Conservation (phyloP, 2,329 filamentous ascomycete genomes). For the Penicillium concentricum region DNA sequence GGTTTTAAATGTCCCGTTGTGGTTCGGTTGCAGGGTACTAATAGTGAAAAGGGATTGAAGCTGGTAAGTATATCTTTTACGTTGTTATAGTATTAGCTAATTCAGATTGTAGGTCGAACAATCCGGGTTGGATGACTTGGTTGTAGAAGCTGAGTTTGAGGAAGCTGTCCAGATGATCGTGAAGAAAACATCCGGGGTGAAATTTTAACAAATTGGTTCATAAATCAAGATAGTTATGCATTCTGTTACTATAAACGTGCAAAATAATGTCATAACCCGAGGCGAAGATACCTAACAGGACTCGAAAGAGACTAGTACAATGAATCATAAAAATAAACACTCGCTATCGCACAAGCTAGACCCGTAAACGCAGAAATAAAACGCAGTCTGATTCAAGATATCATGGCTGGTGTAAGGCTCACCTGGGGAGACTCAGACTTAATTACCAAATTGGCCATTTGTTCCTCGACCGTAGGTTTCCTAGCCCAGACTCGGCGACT, state of each 20-base stretch:
- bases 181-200: conserved; percentile 22
- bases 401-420: background rate
- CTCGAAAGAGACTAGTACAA: background rate
- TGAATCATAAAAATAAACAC: too few relatives aligned
- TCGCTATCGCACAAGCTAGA: background rate
- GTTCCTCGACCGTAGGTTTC: conserved; percentile 1
- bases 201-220: background rate
- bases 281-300: background rate
- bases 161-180: conserved; percentile 31
- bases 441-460: background rate
- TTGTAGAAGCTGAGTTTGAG: conserved; percentile 45
- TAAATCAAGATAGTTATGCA: background rate
- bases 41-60: conserved; percentile 42
- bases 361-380: background rate
- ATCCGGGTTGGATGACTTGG: conserved; percentile 35
- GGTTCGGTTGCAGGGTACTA: conserved; percentile 51
- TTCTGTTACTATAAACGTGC: background rate
- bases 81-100: background rate
- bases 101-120: conserved; percentile 32
- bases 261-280: background rate
- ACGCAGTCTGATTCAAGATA: background rate
- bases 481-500: conserved; percentile 5
- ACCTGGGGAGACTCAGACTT: background rate
- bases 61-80: conserved; percentile 34
- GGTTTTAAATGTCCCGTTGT: conserved; percentile 46